phyloP scores from a whole-genome alignment of 2,329 filamentous ascomycete species.

The Pyricularia pennisetigena region DNA sequence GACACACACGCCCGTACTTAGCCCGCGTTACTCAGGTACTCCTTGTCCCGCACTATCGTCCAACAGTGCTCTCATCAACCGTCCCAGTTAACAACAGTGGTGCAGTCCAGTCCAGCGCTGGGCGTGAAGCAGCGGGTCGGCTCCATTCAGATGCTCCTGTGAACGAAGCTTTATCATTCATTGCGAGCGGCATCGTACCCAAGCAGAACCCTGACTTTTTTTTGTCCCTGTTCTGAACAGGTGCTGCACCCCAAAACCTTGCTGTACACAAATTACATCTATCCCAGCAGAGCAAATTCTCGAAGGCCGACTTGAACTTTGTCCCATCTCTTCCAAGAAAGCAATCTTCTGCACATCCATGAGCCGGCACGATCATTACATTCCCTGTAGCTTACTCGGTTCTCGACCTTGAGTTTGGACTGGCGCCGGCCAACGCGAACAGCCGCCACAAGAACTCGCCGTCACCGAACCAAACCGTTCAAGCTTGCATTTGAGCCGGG shows the following conservation, averaged over 20 bases:
- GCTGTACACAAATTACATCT: background rate
- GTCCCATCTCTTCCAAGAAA: background rate
- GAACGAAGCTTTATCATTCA: background rate
- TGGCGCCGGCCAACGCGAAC: background rate
- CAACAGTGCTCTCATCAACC: background rate
- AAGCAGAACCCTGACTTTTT: background rate
- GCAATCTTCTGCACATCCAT: background rate
- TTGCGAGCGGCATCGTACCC: background rate
- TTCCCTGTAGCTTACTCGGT: background rate
- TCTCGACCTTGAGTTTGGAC: background rate
- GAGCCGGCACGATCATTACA: background rate
- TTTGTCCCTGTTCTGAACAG: background rate
- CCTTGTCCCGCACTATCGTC: background rate
- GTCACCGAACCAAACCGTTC: background rate
- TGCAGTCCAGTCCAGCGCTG: background rate
- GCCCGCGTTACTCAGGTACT: background rate
- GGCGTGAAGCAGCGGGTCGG: background rate
- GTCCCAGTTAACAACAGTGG: background rate
- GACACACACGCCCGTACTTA: background rate
- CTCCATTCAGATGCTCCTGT: background rate
- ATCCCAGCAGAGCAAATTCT: background rate
- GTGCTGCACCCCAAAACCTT: background rate
- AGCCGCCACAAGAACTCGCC: background rate
- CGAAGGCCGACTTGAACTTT: background rate
- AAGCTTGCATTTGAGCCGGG: background rate